Conservation (phyloP, 1,284 basidiomycete species). For the Phylloporus sp. region DNA sequence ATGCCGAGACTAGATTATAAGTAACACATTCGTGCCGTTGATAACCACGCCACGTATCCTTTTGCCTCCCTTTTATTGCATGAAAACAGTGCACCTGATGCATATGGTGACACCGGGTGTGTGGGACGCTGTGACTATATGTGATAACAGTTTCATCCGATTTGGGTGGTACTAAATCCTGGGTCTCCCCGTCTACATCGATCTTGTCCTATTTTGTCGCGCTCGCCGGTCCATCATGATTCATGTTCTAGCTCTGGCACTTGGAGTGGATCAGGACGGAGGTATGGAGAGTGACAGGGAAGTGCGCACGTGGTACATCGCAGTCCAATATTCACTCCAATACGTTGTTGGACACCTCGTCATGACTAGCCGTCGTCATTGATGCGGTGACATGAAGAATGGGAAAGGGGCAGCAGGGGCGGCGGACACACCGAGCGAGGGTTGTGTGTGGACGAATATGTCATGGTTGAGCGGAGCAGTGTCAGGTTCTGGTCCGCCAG, state of each 20-base stretch:
- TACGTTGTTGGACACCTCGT: conserved; percentile 82
- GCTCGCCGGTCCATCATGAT: conserved; percentile 15
- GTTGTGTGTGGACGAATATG: no score
- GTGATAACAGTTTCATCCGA: conserved; percentile 33
- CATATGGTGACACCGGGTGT: no score
- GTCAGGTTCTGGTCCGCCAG: no score
- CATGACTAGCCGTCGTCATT: conserved; percentile 53
- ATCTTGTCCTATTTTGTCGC: conserved; percentile 34
- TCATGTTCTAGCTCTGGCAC: conserved; percentile 28
- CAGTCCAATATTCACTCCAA: conserved; percentile 85
- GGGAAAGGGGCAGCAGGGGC: conserved; percentile 23
- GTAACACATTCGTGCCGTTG: no score
- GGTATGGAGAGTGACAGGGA: not conserved
- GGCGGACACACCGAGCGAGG: no score
- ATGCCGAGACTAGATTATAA: no score
- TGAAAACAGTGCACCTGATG: no score
- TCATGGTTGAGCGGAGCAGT: no score
- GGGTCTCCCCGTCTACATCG: conserved; percentile 32
- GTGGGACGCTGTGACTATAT: no score
- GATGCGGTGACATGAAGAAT: conserved; percentile 38
- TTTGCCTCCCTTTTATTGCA: no score
- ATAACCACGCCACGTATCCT: no score
- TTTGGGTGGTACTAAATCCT: conserved; percentile 43
- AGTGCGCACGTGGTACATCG: conserved; percentile 68
- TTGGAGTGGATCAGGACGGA: not conserved